Evolutionary conservation across 2,329 filamentous ascomycete genomes (phyloP), one percentile per base, ranked within the genome.

Genomic region (Trichoderma cornu-damae): DNA sequence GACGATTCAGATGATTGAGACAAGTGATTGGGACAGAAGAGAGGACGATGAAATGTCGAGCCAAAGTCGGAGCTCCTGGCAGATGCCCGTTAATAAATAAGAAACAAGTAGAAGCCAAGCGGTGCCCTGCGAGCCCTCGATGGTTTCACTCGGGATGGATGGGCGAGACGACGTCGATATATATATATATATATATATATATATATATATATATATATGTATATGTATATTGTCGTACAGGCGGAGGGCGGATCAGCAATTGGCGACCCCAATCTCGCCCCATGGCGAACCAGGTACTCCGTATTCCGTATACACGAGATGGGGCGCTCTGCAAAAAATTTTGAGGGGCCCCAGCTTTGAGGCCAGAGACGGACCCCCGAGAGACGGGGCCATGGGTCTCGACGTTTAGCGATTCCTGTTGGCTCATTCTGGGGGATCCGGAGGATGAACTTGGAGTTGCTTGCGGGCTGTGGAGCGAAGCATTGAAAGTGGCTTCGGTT

Each of bases 341-440:
- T 30, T 56, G 53, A 56, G 53, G 53, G 53, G 53, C 53, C 53
- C 53, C 44, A 56, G 43, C 47, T 50, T 35, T 48, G 44, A 32
- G 28, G 28, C 30, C 28, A 48, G 12, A 34, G 44, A 47, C 26
- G 34, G 28, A 16, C 38, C 38, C 2, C n/a, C n/a, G n/a, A n/a
- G 18, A 4, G 18, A 42, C 24, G 38, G 38, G 38, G 7, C 38
- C n/a, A 42, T 18, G 9, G 24, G 11, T 18, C 22, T 26, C 14
- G n/a, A 24, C 35, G 18, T 24, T 11, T 22, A 28, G 34, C 22
- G 18, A 3, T 35, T 37, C 6, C 16, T 11, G 35, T 52, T 42
- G 35, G 49, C 24, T 28, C 11, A 12, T 26, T 34, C 38, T 34
- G 51, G 42, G 37, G 51, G 34, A 55, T 46, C 42, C 47, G 22